Evolutionary conservation across 2,329 filamentous ascomycete species (phyloP).

Genomic region (Spiromastix sp.): DNA sequence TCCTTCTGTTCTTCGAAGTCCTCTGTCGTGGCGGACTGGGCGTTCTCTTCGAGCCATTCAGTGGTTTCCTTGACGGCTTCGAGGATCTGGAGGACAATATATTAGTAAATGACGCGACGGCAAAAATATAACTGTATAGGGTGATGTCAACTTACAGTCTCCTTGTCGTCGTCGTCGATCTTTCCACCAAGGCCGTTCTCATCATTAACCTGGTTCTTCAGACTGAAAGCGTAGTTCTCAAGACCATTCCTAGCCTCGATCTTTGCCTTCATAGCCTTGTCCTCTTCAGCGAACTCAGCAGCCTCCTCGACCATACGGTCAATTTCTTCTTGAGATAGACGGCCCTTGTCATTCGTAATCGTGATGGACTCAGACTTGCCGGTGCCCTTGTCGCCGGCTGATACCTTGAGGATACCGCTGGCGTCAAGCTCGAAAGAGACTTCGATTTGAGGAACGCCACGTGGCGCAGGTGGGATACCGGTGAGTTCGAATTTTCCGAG

Average conservation of each 20-base stretch:
- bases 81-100: conserved; percentile 48
- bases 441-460: conserved; percentile 96
- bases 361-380: conserved; percentile 96
- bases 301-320: conserved; percentile 98
- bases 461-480: conserved; percentile 85
- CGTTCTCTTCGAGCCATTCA: conserved; percentile 97
- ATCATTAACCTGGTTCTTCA: conserved; percentile 99
- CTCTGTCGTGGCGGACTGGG: conserved; percentile 70
- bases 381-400: conserved; percentile 93
- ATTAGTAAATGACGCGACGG: conserved; percentile 20
- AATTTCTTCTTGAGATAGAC: conserved; percentile 91
- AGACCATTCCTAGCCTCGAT: conserved; percentile 94
- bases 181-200: conserved; percentile 95
- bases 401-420: conserved; percentile 97
- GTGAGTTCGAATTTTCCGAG: conserved; percentile 98
- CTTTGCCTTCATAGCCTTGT: conserved; percentile 94
- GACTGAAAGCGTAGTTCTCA: conserved; percentile 97
- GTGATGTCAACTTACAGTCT: conserved; percentile 53
- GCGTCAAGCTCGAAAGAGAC: conserved; percentile 96
- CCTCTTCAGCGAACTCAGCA: conserved; percentile 97
- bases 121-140: conserved; percentile 13
- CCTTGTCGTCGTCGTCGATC: conserved; percentile 98
- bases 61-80: conserved; percentile 94
- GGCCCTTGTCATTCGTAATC: conserved; percentile 99
- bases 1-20: conserved; percentile 99